A percentile compares a stretch with the other conserved stretches of the same genome.
Evolutionary conservation across 805 yeast species (phyloP).

Genomic region (Teunomyces funiuensis): DNA sequence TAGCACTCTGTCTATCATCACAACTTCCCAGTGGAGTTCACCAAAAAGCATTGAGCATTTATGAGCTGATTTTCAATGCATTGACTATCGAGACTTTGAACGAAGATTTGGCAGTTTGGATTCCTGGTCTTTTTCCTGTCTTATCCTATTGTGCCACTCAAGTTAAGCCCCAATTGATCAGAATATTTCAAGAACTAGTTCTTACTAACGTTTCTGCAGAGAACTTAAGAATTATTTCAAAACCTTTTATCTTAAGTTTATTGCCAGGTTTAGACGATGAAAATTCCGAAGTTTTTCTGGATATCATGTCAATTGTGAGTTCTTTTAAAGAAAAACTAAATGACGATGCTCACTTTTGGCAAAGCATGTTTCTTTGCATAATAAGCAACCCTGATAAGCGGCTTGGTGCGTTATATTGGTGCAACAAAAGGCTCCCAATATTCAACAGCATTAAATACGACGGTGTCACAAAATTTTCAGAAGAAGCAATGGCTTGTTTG

Average conservation of each 20-base stretch:
- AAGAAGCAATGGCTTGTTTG: slow-evolving; percentile 60
- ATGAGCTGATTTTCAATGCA: slow-evolving; percentile 64
- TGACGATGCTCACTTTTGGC: slow-evolving; percentile 86
- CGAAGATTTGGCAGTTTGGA: slow-evolving; percentile 67
- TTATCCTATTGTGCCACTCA: slow-evolving; percentile 86
- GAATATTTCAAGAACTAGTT: slow-evolving; percentile 56
- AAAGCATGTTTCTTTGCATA: slow-evolving; percentile 68
- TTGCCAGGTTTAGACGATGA: slow-evolving; percentile 93
- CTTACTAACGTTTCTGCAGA: slow-evolving; percentile 46
- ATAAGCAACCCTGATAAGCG: slow-evolving; percentile 78
- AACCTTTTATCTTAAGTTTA: slow-evolving; percentile 71
- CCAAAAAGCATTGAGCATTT: slow-evolving; percentile 78
- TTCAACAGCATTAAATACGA: slow-evolving; percentile 40
- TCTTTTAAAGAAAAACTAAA: slow-evolving; percentile 53
- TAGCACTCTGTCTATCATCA: slow-evolving; percentile 79
- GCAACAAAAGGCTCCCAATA: slow-evolving; percentile 62
- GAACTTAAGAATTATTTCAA: slow-evolving; percentile 52
- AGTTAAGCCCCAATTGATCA: slow-evolving; percentile 76
- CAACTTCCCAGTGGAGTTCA: slow-evolving; percentile 94
- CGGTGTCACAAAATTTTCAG: slow-evolving; percentile 24
- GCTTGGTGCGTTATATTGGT: slow-evolving; percentile 81
- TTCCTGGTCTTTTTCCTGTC: slow-evolving; percentile 89
- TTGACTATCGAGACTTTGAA: slow-evolving; percentile 58
- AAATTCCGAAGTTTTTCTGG: slow-evolving; percentile 74
- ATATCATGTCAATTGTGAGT: slow-evolving; percentile 60